Percentiles rank a stretch among this genome's conserved stretches.
Conservation (phyloP, 768 basidiomycete species). For the Russula lepida region DNA sequence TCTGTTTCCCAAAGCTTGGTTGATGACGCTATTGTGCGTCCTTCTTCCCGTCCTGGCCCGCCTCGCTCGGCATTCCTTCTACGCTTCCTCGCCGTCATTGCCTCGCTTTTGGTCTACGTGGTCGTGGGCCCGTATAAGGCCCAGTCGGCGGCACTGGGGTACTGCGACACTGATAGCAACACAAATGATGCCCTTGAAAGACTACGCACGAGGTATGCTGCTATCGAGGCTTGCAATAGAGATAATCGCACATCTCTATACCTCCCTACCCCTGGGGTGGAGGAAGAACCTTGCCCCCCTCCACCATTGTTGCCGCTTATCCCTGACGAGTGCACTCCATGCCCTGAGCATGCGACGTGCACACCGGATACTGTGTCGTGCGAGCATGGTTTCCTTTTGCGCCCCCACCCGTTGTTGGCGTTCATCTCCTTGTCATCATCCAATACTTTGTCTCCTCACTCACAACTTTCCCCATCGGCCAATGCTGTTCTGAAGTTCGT, state of each 20-base stretch:
- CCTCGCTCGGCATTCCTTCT: constrained; percentile 27
- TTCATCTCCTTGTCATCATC: constrained; percentile 37
- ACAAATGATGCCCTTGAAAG: constrained; percentile 51
- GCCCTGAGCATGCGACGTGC: constrained; percentile 53
- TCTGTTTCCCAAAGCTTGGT: constrained; percentile 35
- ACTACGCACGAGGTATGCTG: constrained; percentile 37
- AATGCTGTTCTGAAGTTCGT: constrained; percentile 23
- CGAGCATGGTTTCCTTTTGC: constrained; percentile 57
- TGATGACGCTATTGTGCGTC: constrained; percentile 27
- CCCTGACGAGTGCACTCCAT: constrained; percentile 62
- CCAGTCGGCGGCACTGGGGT: constrained; percentile 66
- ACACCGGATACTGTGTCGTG: constrained; percentile 49
- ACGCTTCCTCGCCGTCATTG: constrained; percentile 33
- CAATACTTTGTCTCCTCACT: constrained; percentile 30
- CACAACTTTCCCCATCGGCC: constrained; percentile 29
- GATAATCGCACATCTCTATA: constrained; percentile 45
- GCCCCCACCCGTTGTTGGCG: constrained; percentile 38
- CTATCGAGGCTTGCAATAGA: constrained; percentile 47
- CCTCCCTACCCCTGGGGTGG: constrained; percentile 20
- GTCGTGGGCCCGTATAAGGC: constrained; percentile 42
- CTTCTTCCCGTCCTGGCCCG: not conserved
- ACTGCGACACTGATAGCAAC: constrained; percentile 56
- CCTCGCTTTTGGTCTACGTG: constrained; percentile 29
- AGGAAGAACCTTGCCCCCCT: constrained; percentile 37
- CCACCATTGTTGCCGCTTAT: constrained; percentile 46